Conservation (phyloP, 1,139 yeast species). For the Lodderomyces theae region DNA sequence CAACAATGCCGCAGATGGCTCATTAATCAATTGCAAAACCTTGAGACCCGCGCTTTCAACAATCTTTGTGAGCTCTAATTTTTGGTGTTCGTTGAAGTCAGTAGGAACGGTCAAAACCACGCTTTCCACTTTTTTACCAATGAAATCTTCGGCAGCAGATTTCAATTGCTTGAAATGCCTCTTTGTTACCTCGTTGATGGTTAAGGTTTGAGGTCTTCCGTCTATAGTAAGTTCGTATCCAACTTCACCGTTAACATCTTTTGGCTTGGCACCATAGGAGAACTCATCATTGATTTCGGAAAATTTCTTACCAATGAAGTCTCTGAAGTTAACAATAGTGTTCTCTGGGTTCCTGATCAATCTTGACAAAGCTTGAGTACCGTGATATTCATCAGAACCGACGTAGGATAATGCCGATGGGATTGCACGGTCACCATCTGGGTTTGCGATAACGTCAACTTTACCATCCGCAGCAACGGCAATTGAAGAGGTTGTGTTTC, state of each 20-base stretch:
- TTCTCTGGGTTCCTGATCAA: conserved; percentile 83
- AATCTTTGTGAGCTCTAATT: conserved; percentile 57
- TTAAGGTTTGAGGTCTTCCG: conserved; percentile 44
- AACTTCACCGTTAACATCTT: conserved; percentile 60
- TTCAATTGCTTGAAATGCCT: conserved; percentile 84
- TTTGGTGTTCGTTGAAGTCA: conserved; percentile 74
- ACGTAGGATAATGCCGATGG: conserved; percentile 91
- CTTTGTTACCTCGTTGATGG: conserved; percentile 74
- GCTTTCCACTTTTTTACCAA: conserved; percentile 78
- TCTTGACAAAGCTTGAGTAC: conserved; percentile 93
- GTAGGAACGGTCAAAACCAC: conserved; percentile 92
- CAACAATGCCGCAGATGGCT: conserved; percentile 88
- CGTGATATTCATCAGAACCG: conserved; percentile 95
- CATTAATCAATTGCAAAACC: conserved; percentile 85
- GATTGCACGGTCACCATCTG: conserved; percentile 97
- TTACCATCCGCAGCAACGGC: conserved; percentile 91
- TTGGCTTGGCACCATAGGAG: conserved; percentile 68
- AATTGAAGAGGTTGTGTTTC: conserved; percentile 93
- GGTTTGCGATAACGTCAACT: conserved; percentile 97
- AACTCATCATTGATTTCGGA: conserved; percentile 64
- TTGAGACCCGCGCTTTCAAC: conserved; percentile 73
- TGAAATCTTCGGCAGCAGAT: conserved; percentile 88
- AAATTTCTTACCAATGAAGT: conserved; percentile 76
- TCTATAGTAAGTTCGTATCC: conserved; percentile 62
- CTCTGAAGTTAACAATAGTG: conserved; percentile 92